Base-by-base conservation (phyloP, 768 basidiomycete genomes). In the Mycena alexandri region DNA sequence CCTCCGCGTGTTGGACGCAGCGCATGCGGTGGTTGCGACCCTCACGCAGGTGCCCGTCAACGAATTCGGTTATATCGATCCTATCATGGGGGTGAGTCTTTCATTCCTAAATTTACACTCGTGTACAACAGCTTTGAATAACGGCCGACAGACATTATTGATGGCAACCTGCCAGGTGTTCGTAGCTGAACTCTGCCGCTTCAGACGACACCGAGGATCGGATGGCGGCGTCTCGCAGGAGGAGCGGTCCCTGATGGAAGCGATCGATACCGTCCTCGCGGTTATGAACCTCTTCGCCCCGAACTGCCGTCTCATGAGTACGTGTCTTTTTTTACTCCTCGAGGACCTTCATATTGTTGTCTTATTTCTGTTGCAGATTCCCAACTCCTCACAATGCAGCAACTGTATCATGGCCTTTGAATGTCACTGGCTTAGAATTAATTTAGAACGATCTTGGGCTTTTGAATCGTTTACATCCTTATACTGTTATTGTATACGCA, bases 161-260 rank as follows among this genome's bases (percentile, higher is more conserved):
- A 71, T 71, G 70, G 70, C 70, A 9, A 71, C 70, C 10, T 67
- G 61, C n/a, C 70, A 71, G 61, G 70, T 71, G 5, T 71, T 71
- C 62, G n/a, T 71, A 9, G 54, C 61, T 7, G 70, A 71, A 43
- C 57, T 71, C 9, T n/a, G 38, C 38, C 56, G 61, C 1, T 22
- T 33, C 29, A 57, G 61, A 21, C 36, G 51, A 2, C 61, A 61
- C 51, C 61, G 69, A 29, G 53, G 48, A 13, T 54, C 38, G 24
- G 17, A 29, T 48, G 25, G 55, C 5, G 29, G 62, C 12, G 36
- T 44, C 14, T n/a, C 42, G 7, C 48, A 42, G 14, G 65, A 64
- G 13, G 65, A 67, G 34, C 53, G 48, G n/a, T 17, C 34, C 5
- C 24, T 67, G 1, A 48, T 67, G 58, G 66, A 67, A 2, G 61